Evolutionary conservation across 495 filamentous ascomycete genomes (phyloP).

Genomic region (Coniosporium apollinis): DNA sequence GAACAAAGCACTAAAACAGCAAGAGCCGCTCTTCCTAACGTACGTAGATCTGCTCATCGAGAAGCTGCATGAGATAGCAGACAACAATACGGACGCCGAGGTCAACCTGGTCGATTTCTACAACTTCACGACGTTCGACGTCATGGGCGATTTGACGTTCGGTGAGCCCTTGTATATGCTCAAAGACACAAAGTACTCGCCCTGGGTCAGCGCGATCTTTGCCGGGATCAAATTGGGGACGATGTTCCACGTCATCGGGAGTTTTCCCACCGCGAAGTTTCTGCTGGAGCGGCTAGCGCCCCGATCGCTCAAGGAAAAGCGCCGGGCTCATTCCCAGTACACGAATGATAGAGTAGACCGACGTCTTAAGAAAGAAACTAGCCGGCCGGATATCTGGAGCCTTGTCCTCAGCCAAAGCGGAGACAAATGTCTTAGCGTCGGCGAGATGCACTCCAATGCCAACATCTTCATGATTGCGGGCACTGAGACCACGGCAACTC

Average conservation of each 20-base stretch:
- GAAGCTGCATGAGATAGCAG: background rate
- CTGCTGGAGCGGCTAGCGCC: constrained; percentile 2
- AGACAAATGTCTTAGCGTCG: constrained; percentile 5
- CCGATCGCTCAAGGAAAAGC: constrained; percentile 7
- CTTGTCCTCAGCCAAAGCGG: constrained; percentile 4
- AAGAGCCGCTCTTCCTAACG: constrained; percentile 12
- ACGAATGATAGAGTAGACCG: constrained; percentile 6
- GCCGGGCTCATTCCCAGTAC: constrained; percentile 1
- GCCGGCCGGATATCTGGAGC: constrained; percentile 9
- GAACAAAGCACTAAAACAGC: constrained; percentile 12
- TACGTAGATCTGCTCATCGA: constrained; percentile 9
- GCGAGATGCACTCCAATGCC: constrained; percentile 9
- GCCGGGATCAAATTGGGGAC: background rate
- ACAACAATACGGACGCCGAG: constrained; percentile 2
- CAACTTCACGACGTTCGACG: constrained; percentile 8
- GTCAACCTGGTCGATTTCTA: constrained; percentile 10
- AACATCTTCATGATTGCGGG: constrained; percentile 10
- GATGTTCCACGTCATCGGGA: constrained; percentile 1
- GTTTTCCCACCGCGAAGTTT: constrained; percentile 3
- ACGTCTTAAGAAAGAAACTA: constrained; percentile 4
- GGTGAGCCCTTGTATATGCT: constrained; percentile 5
- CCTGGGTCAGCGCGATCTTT: constrained; percentile 1
- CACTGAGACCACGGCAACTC: constrained; percentile 14
- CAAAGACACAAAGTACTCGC: constrained; percentile 4
- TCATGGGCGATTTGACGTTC: constrained; percentile 9